A percentile compares a stretch with the other conserved stretches of the same genome.
Evolutionary conservation across 2,329 filamentous ascomycete species (phyloP).

Genomic region (Paraphoma sp.): DNA sequence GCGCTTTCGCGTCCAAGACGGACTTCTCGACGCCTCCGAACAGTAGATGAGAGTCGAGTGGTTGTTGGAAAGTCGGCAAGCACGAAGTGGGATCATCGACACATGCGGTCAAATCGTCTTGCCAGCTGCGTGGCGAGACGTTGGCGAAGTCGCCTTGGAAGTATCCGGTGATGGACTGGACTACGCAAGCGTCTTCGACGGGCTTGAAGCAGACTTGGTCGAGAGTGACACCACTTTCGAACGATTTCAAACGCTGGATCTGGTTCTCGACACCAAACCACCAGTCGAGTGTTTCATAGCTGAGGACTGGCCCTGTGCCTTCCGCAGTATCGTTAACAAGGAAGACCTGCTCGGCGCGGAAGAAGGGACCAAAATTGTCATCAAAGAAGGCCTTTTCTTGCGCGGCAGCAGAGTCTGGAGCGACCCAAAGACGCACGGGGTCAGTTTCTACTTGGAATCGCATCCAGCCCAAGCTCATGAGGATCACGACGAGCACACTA

Average conservation of each 20-base stretch:
- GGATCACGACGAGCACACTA: conserved; percentile 75
- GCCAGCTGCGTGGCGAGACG: conserved; percentile 73
- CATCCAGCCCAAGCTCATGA: conserved; percentile 88
- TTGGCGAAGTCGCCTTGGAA: conserved; percentile 72
- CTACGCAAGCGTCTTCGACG: conserved; percentile 83
- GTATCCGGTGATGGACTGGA: conserved; percentile 92
- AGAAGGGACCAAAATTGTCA: conserved; percentile 91
- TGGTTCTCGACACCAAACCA: conserved; percentile 90
- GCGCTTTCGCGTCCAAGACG: conserved; percentile 75
- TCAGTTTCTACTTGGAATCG: conserved; percentile 89
- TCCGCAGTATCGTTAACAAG: conserved; percentile 83
- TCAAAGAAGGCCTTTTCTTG: conserved; percentile 96
- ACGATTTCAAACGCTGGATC: conserved; percentile 74
- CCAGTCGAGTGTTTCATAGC: conserved; percentile 88
- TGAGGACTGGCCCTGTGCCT: conserved; percentile 77
- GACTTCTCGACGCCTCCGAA: conserved; percentile 78
- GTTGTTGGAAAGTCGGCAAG: conserved; percentile 86
- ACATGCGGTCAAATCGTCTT: conserved; percentile 73
- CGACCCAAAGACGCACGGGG: conserved; percentile 95
- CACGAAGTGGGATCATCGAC: conserved; percentile 79
- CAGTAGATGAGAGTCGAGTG: conserved; percentile 83
- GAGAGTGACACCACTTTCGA: conserved; percentile 71
- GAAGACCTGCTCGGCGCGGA: conserved; percentile 91
- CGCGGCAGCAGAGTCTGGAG: conserved; percentile 86
- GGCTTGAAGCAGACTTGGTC: conserved; percentile 95